phyloP scores from a whole-genome alignment of 768 basidiomycete genomes.

The Suillus decipiens region DNA sequence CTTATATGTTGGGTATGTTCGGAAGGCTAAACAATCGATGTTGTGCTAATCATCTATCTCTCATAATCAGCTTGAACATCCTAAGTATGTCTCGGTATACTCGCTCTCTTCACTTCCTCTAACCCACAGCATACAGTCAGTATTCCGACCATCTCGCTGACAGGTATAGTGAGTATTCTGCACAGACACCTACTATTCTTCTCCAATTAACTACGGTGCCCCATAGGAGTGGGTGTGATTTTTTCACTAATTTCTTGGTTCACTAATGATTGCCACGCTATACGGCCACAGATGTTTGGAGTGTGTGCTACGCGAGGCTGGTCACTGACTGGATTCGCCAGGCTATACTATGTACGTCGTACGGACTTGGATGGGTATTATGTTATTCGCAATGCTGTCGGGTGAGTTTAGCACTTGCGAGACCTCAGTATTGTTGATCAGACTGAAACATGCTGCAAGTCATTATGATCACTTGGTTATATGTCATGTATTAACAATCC shows the following conservation, averaged over 20 bases:
- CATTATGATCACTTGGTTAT: background rate
- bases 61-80: background rate
- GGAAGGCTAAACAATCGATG: background rate
- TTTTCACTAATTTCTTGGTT: background rate
- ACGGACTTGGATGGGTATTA: background rate
- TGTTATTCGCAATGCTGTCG: background rate
- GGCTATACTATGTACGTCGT: background rate
- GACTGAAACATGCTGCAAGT: background rate
- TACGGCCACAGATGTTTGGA: background rate
- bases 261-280: background rate
- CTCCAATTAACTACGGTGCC: background rate
- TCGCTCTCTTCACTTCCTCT: background rate
- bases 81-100: background rate
- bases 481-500: background rate
- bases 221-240: background rate
- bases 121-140: background rate
- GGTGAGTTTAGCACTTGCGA: background rate
- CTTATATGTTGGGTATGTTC: background rate
- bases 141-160: background rate
- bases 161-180: background rate
- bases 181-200: background rate
- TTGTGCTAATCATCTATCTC: background rate
- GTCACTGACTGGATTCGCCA: background rate
- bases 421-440: background rate
- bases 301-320: too few species aligned